Conservation (phyloP, 768 basidiomycete genomes). For the Mycena polygramma region DNA sequence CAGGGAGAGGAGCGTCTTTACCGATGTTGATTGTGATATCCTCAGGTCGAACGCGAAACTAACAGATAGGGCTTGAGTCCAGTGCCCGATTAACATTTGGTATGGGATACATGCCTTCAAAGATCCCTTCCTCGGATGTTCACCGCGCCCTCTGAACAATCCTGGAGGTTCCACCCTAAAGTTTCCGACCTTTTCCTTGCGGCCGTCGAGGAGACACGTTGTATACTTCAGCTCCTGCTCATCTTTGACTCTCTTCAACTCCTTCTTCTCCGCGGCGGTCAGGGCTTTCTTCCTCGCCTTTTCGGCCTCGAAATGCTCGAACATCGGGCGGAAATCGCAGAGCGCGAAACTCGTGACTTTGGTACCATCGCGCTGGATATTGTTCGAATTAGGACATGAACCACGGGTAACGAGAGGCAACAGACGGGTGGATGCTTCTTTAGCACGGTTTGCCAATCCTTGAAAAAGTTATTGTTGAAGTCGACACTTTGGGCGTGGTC, state of each 20-base stretch:
- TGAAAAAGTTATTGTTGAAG: slow-evolving; percentile 97
- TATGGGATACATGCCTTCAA: slow-evolving; percentile 75
- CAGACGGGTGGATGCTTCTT: slow-evolving; percentile 88
- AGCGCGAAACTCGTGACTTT: slow-evolving; percentile 81
- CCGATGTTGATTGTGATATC: slow-evolving; percentile 98
- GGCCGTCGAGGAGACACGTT: slow-evolving; percentile 91
- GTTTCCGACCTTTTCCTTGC: slow-evolving; percentile 98
- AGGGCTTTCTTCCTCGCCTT: slow-evolving; percentile 94
- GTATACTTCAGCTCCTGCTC: slow-evolving; percentile 87
- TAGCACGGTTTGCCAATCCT: slow-evolving; percentile 86
- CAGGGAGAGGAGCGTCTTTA: slow-evolving; percentile 75
- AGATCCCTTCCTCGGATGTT: slow-evolving; percentile 97
- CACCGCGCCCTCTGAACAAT: slow-evolving; percentile 97
- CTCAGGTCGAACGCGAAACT: slow-evolving; percentile 93
- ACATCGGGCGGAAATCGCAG: slow-evolving; percentile 97
- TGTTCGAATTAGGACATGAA: background rate
- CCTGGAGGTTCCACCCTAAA: slow-evolving; percentile 99
- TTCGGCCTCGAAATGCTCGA: slow-evolving; percentile 90
- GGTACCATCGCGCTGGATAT: slow-evolving; percentile 72
- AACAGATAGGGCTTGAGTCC: slow-evolving; percentile 22
- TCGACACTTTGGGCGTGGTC: slow-evolving; percentile 90
- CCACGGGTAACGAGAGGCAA: slow-evolving; percentile 34
- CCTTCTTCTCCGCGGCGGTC: slow-evolving; percentile 91
- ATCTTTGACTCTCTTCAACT: slow-evolving; percentile 87
- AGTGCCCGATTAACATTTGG: background rate